Evolutionary conservation across 164 flowering plant genomes (phyloP), one percentile per base, ranked within the genome.

Genomic region (Kalanchoe fedtschenkoi): DNA sequence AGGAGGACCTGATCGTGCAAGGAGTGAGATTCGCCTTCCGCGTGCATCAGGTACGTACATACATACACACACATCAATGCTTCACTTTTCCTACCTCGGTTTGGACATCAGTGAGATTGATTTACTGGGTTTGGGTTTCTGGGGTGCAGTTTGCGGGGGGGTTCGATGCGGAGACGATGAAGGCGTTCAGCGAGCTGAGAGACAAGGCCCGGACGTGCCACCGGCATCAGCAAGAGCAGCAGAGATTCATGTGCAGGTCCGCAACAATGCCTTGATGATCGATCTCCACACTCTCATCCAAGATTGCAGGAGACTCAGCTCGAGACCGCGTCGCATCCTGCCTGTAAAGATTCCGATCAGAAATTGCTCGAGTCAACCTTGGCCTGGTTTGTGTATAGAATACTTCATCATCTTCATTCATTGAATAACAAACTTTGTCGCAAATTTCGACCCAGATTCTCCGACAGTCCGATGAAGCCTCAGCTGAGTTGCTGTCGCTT

Each of bases 31-130:
- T 85, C 69, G 98, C 98, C 1, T 93, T 88, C 68, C 78, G 98
- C n/a, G 97, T 90, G 24, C 98, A 93, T 81, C 98, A 93, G 98
- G 98, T 89, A 60, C n/a, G n/a, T n/a, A n/a, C n/a, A 74, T 19
- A 1, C 22, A 16, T 22, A 30, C 9, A 21, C 37, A 37, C 62
- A 8, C 26, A 42, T 30, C 15, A 10, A 21, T 4, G 1, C 24
- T 6, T 33, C 39, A 6, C 8, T 13, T 5, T 19, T 32, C 21
- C 6, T 14, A 0, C 8, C 33, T 15, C 21, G 15, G 7, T 29
- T 56, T 29, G 26, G 1, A 1, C 35, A 56, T 56, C 60, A 14
- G 6, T 26, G 17, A 21, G 14, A 8, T 11, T n/a, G 58, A 22
- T 8, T 33, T 4, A 29, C 4, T 17, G 15, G 14, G n/a, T 10